Percentiles rank a stretch among this genome's conserved stretches.
Conservation (phyloP, 1,284 basidiomycete species). For the Sanghuangporus baumii region DNA sequence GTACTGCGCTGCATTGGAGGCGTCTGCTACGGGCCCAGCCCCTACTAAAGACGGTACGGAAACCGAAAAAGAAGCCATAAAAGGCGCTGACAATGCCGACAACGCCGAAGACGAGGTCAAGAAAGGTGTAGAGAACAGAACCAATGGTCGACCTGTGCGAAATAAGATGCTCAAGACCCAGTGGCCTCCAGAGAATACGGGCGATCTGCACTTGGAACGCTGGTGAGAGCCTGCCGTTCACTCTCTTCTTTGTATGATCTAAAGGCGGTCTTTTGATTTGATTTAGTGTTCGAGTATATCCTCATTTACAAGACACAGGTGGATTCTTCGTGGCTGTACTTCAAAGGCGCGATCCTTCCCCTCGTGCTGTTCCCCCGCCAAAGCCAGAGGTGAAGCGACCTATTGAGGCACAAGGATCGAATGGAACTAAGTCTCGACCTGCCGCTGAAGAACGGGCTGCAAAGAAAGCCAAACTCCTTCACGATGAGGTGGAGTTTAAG, state of each 20-base stretch:
- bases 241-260: neutral
- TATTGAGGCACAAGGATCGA: conserved; percentile 29
- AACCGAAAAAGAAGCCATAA: neutral
- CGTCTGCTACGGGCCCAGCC: conserved; percentile 18
- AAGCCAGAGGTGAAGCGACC: conserved; percentile 38
- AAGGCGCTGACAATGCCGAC: neutral
- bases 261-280: neutral
- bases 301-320: conserved; percentile 95
- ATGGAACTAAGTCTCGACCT: conserved; percentile 19
- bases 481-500: conserved; percentile 17
- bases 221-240: conserved; percentile 46
- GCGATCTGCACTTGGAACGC: conserved; percentile 55
- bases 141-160: conserved; percentile 36
- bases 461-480: conserved; percentile 40
- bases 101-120: neutral
- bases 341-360: conserved; percentile 39
- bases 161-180: conserved; percentile 64
- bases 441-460: conserved; percentile 36
- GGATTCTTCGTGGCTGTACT: conserved; percentile 96
- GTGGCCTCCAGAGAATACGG: conserved; percentile 74
- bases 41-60: neutral
- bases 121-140: neutral
- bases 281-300: conserved; percentile 80
- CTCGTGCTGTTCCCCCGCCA: neutral
- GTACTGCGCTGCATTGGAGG: conserved; percentile 46